Conservation (phyloP, 352 stramenopile genomes). For the Phytopythium kandeliae region DNA sequence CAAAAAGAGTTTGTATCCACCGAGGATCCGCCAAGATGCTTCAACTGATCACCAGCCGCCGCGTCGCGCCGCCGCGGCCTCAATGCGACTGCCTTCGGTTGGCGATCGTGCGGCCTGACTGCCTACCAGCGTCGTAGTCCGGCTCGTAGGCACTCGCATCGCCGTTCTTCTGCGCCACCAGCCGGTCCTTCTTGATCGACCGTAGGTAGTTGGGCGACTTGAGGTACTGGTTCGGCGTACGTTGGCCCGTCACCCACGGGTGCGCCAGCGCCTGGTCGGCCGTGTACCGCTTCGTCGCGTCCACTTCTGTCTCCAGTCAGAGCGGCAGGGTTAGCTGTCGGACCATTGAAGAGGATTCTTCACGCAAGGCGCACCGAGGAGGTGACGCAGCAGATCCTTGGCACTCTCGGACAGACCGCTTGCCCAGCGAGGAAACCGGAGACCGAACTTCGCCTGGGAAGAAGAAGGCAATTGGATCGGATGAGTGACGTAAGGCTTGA, state of each 20-base stretch:
- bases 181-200: slow-evolving; percentile 71
- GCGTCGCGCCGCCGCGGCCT: not conserved
- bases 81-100: slow-evolving; percentile 65
- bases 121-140: slow-evolving; percentile 12
- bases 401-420: slow-evolving; percentile 77
- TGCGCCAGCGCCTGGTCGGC: slow-evolving; percentile 79
- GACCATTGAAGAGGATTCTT: not conserved
- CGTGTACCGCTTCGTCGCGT: slow-evolving; percentile 71
- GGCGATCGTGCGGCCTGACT: slow-evolving; percentile 23
- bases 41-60: no score
- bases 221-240: slow-evolving; percentile 83
- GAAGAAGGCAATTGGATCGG: slow-evolving; percentile 7
- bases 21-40: no score
- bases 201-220: slow-evolving; percentile 85
- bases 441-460: slow-evolving; percentile 88
- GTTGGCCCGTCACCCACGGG: slow-evolving; percentile 81
- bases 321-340: not conserved
- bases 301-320: slow-evolving; percentile 41
- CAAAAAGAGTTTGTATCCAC: slow-evolving; percentile 1
- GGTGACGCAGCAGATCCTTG: slow-evolving; percentile 79
- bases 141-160: slow-evolving; percentile 12
- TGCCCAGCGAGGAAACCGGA: slow-evolving; percentile 94
- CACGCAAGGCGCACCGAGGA: slow-evolving; percentile 41
- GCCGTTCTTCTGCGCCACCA: slow-evolving; percentile 29
- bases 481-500: no score